Evolutionary conservation across 108 stramenopile genomes (phyloP).

Genomic region (Craspedostauros australis): DNA sequence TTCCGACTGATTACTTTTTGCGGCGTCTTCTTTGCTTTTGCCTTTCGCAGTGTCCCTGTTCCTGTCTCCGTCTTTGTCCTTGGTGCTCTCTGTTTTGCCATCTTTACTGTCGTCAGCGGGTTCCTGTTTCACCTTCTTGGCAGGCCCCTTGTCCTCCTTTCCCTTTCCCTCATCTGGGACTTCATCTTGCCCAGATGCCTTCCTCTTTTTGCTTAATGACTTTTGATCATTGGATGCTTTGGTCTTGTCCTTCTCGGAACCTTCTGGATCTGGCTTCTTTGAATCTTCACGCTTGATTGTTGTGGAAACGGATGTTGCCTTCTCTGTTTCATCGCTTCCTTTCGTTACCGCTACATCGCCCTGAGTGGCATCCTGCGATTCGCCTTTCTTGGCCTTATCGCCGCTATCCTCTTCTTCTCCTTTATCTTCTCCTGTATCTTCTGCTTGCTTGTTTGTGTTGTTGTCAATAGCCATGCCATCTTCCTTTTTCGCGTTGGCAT

Average conservation of each 20-base stretch:
- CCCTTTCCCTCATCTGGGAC: background rate
- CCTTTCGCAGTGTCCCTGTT: conserved; percentile 4
- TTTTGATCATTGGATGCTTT: too few relatives aligned
- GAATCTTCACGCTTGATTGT: too few relatives aligned
- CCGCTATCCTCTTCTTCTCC: conserved; percentile 2
- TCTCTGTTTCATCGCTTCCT: too few relatives aligned
- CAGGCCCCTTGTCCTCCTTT: background rate
- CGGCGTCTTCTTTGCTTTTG: conserved; percentile 9
- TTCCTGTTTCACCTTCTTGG: background rate
- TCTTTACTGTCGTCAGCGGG: background rate
- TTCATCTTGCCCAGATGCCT: too few relatives aligned
- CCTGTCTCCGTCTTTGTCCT: background rate
- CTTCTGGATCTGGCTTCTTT: too few relatives aligned
- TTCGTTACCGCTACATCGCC: too few relatives aligned
- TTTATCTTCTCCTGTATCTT: conserved; percentile 1
- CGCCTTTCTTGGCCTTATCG: background rate
- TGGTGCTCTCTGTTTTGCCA: background rate
- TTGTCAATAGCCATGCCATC: background rate
- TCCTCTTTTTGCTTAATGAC: too few relatives aligned
- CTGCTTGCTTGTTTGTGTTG: background rate
- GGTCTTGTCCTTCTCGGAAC: too few relatives aligned
- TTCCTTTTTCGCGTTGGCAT: background rate
- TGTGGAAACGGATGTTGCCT: too few relatives aligned
- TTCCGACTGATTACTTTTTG: too few relatives aligned
- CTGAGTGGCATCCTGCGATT: too few relatives aligned